Conservation (phyloP, 1,139 yeast species). For the Hyphopichia khmerensis region DNA sequence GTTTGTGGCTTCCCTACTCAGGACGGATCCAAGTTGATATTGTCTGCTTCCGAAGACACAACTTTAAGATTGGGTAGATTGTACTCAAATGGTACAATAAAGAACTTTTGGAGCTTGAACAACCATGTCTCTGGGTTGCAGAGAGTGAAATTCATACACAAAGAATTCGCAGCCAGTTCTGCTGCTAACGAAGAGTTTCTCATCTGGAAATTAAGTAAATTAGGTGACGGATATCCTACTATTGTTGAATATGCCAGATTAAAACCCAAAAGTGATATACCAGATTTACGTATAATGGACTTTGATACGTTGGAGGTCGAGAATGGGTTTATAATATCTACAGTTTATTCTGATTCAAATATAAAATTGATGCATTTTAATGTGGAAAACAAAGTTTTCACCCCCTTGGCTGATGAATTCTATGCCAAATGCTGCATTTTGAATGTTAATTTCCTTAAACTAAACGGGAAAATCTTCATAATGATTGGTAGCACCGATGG, state of each 20-base stretch:
- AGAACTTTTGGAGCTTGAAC: constrained; percentile 61
- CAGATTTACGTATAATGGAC: constrained; percentile 90
- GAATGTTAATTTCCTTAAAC: constrained; percentile 49
- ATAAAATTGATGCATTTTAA: constrained; percentile 65
- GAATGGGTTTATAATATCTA: constrained; percentile 52
- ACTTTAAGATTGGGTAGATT: constrained; percentile 61
- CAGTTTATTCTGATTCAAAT: constrained; percentile 84
- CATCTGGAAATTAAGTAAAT: constrained; percentile 62
- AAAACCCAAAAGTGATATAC: constrained; percentile 52
- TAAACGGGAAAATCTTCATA: constrained; percentile 30
- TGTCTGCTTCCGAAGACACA: constrained; percentile 91
- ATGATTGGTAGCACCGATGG: constrained; percentile 84
- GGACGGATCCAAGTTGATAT: constrained; percentile 37
- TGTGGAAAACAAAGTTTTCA: constrained; percentile 33
- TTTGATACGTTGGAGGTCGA: constrained; percentile 49
- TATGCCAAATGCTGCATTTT: constrained; percentile 79
- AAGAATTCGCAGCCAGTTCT: constrained; percentile 51
- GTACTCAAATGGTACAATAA: constrained; percentile 36
- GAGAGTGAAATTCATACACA: constrained; percentile 59
- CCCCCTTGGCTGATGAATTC: constrained; percentile 41
- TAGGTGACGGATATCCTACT: constrained; percentile 34
- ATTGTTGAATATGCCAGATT: constrained; percentile 47
- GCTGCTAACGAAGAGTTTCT: constrained; percentile 91
- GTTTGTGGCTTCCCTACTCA: constrained; percentile 28
- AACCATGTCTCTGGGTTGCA: constrained; percentile 90